These are phyloP conservation scores for Pueraria montana DNA, from an alignment of 306 rosid genomes.

Conservation along the genomic window DNA sequence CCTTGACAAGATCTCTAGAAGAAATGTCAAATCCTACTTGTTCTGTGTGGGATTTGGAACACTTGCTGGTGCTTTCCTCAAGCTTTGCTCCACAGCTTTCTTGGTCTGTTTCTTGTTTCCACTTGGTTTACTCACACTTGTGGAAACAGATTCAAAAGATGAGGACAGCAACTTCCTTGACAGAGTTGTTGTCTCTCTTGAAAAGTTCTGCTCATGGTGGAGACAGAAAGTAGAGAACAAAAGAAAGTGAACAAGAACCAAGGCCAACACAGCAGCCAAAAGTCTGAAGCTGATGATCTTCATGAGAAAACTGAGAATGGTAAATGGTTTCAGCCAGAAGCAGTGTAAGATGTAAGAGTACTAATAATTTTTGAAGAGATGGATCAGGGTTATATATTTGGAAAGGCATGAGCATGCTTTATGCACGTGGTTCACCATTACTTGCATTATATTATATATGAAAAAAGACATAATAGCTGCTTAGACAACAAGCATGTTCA, in stretches of 20 bases:
- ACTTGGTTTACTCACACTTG: constrained; percentile 4
- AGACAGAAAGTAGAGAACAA: constrained; percentile 49
- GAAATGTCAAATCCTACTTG: constrained; percentile 44
- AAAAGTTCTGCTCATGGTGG: constrained; percentile 44
- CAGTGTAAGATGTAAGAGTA: constrained; percentile 26
- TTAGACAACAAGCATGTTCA: constrained; percentile 9
- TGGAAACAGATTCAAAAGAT: constrained; percentile 49
- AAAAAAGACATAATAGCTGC: background rate
- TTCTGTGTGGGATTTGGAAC: constrained; percentile 68
- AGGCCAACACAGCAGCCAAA: constrained; percentile 51
- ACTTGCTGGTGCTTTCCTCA: constrained; percentile 59
- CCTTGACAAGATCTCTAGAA: background rate
- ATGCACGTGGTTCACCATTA: constrained; percentile 63
- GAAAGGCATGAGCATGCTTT: constrained; percentile 38
- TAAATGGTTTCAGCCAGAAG: constrained; percentile 39
- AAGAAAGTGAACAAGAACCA: constrained; percentile 52
- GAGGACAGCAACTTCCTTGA: constrained; percentile 58
- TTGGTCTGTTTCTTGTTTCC: constrained; percentile 54
- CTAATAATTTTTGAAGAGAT: constrained; percentile 39
- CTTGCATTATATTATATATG: constrained; percentile 24
- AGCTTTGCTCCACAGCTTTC: constrained; percentile 64
- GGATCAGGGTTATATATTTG: constrained; percentile 54
- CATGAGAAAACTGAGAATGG: constrained; percentile 47
- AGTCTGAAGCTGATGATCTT: constrained; percentile 49
- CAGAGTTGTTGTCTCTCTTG: constrained; percentile 35